These are phyloP conservation scores for Penicillium sp. DNA, from an alignment of 2,329 filamentous ascomycete genomes.

Conservation along the genomic window DNA sequence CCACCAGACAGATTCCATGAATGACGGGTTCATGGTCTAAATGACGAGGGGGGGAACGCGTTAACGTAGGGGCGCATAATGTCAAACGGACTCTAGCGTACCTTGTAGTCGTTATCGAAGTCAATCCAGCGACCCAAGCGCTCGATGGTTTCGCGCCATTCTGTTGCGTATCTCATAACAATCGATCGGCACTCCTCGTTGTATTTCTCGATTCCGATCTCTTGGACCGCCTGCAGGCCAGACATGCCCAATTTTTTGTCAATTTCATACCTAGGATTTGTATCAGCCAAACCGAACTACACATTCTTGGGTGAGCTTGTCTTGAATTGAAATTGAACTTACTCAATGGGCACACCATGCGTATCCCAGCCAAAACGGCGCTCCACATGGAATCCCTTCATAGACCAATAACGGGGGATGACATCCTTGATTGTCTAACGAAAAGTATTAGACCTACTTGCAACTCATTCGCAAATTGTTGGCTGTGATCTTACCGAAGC, in stretches of 20 bases:
- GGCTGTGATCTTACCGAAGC: conserved; percentile 47
- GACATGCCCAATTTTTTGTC: conserved; percentile 91
- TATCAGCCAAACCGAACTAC: neutral
- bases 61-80: conserved; percentile 3
- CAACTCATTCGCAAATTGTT: neutral
- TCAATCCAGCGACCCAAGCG: conserved; percentile 91
- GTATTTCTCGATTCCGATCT: conserved; percentile 79
- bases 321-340: neutral
- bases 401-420: conserved; percentile 91
- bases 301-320: neutral
- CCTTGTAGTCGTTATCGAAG: conserved; percentile 96
- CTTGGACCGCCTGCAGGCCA: conserved; percentile 73
- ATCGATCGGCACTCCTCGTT: conserved; percentile 86
- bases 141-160: conserved; percentile 84
- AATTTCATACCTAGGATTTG: conserved; percentile 60
- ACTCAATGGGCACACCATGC: conserved; percentile 82
- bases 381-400: conserved; percentile 90
- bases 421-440: conserved; percentile 80
- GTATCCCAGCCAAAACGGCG: conserved; percentile 93
- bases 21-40: conserved; percentile 82
- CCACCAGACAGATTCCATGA: conserved; percentile 97
- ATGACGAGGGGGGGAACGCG: neutral
- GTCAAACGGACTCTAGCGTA: conserved; percentile 23
- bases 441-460: neutral
- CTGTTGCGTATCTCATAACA: conserved; percentile 78